Percentiles rank a stretch among this genome's conserved stretches.
These are phyloP conservation scores for Euphorbia pulcherrima DNA, from an alignment of 345 rosid species.

Conservation along the genomic window DNA sequence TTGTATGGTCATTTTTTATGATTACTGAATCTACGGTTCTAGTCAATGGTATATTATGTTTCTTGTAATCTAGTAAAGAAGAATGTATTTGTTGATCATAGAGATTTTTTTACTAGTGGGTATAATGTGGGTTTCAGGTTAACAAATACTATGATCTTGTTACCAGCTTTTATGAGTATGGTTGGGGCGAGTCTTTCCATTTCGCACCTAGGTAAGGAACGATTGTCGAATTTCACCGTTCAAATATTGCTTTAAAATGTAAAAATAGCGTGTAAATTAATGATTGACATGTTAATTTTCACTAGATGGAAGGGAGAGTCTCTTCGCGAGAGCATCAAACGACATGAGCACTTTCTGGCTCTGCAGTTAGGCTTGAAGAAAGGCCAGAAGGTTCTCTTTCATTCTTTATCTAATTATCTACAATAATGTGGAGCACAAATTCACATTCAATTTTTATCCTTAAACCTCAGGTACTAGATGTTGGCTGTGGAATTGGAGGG, in stretches of 20 bases:
- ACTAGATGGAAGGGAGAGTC: constrained; percentile 76
- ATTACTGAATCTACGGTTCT: background rate
- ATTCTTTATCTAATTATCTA: constrained; percentile 13
- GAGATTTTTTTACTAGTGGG: background rate
- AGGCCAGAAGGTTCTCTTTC: constrained; percentile 61
- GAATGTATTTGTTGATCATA: background rate
- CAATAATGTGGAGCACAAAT: background rate
- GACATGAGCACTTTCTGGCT: constrained; percentile 89
- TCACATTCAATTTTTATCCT: no score
- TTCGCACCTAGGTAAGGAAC: constrained; percentile 72
- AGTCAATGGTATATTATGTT: background rate
- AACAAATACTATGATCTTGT: constrained; percentile 91
- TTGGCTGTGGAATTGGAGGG: constrained; percentile 97
- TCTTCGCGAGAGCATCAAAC: constrained; percentile 74
- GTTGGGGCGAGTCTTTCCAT: constrained; percentile 99
- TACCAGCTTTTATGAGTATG: constrained; percentile 92
- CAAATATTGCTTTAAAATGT: background rate
- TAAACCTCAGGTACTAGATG: constrained; percentile 64
- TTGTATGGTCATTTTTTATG: no score
- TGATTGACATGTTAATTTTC: background rate
- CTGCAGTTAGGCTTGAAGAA: constrained; percentile 73
- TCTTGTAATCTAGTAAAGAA: background rate
- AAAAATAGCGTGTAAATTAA: background rate
- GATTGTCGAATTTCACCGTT: background rate
- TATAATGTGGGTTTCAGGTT: constrained; percentile 43